Base-by-base conservation (phyloP, 2,329 filamentous ascomycete genomes). In the Alternaria consortialis region DNA sequence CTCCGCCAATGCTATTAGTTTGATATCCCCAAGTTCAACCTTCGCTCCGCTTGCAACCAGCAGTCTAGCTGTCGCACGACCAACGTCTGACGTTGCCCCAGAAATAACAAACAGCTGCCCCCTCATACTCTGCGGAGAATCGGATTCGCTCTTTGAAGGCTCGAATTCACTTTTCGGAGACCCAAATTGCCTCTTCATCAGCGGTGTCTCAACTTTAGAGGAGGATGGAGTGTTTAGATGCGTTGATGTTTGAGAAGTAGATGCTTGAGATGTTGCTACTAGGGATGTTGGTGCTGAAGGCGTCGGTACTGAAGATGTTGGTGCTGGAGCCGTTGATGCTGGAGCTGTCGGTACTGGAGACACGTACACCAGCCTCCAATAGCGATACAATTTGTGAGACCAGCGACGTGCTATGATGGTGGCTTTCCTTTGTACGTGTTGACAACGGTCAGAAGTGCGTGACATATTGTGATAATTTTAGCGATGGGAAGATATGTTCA, bases 21-120 rank as follows among this genome's bases (percentile, higher is more conserved):
- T 53, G 44, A 44, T 64, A 36, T 64, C 58, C 11, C 55, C 60
- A 17, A 66, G 53, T 7, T 61, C 47, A 27, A 62, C 56, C 31
- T 32, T 20, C 20, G 56, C 55, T 7, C 55, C 60, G 34, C 39
- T 57, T 20, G 32, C 17, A 27, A 53, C 48, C 12, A 62, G 61
- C 23, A 62, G 34, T 17, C 7, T 43, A 48, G 58, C 37, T 5
- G 62, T 65, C 34, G 56, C 62, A 43, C 58, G 53, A 11, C 64
- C 54, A 29, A 68, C 66, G 5, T 62, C 58, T 42, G 64, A 68
- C 15, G 56, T 58, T n/a, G 64, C 65, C 12, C 61, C 61, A 8
- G 61, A 59, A 27, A 66, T 60, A 32, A 61, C 56, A 36, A 68
- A 60, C 5, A 65, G 31, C n/a, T 53, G 36, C 46, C 46, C 47